phyloP scores from a whole-genome alignment of 2,329 filamentous ascomycete genomes.

The Coniella lustricola region DNA sequence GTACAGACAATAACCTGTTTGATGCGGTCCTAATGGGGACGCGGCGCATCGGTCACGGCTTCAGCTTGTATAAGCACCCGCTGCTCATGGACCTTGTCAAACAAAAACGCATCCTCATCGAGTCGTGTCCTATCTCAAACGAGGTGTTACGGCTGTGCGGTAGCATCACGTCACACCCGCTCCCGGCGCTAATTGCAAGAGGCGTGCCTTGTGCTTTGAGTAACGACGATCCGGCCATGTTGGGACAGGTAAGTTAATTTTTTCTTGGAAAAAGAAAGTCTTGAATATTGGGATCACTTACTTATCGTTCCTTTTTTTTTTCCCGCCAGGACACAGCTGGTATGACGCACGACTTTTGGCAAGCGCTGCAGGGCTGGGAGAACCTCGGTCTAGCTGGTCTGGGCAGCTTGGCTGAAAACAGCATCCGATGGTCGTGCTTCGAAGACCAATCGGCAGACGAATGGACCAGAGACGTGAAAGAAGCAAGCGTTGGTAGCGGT shows the following conservation, averaged over 20 bases:
- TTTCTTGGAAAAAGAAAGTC: neutral
- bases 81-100: conserved; percentile 83
- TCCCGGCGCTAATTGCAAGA: conserved; percentile 76
- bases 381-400: conserved; percentile 84
- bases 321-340: conserved; percentile 53
- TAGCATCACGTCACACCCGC: conserved; percentile 68
- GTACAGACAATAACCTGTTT: conserved; percentile 75
- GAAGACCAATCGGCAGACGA: conserved; percentile 67
- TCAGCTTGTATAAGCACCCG: conserved; percentile 85
- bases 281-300: neutral
- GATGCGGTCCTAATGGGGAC: conserved; percentile 84
- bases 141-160: conserved; percentile 75
- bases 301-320: no score
- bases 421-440: conserved; percentile 81
- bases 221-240: conserved; percentile 86
- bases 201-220: conserved; percentile 78
- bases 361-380: conserved; percentile 83
- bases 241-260: conserved; percentile 56
- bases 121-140: conserved; percentile 87
- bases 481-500: conserved; percentile 65
- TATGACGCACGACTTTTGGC: conserved; percentile 92
- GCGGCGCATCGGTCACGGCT: conserved; percentile 81
- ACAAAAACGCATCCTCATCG: conserved; percentile 78
- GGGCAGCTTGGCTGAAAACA: conserved; percentile 85
- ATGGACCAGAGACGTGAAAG: conserved; percentile 67